Conservation (phyloP, 139 green algal species). For the Gonium pectorale region DNA sequence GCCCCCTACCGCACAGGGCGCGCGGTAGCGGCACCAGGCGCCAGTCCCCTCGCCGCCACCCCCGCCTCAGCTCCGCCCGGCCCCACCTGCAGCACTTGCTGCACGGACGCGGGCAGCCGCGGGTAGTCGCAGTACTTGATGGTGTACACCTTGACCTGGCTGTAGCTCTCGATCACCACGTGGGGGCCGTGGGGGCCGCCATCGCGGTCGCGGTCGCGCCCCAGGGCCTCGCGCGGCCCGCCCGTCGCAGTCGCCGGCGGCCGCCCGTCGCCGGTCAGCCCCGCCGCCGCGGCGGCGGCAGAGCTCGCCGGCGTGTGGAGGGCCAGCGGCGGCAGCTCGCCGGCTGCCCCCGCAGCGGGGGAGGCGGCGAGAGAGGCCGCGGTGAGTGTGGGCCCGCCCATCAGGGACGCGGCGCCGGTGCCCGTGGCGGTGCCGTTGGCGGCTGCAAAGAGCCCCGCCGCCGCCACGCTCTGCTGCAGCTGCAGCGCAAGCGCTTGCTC, state of each 20-base stretch:
- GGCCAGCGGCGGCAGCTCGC: too few species aligned
- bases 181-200: not conserved
- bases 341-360: too few species aligned
- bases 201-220: too few species aligned
- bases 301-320: too few species aligned
- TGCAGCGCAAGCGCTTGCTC: slow-evolving; percentile 29
- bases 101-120: slow-evolving; percentile 1
- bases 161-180: slow-evolving; percentile 38
- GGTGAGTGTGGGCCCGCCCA: not conserved
- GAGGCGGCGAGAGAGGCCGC: too few species aligned
- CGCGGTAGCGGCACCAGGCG: too few species aligned
- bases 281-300: too few species aligned
- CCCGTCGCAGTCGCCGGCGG: too few species aligned
- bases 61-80: not conserved
- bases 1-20: too few species aligned
- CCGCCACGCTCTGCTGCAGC: not conserved
- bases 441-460: not conserved
- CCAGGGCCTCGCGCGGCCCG: too few species aligned
- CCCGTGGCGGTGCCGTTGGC: not conserved
- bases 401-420: not conserved
- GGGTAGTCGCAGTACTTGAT: slow-evolving; percentile 34
- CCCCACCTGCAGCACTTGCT: slow-evolving; percentile 18
- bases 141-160: slow-evolving; percentile 33
- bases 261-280: too few species aligned
- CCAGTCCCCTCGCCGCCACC: not conserved